phyloP scores from a whole-genome alignment of 148 eudicot genomes.

The Suaeda aralocaspica region DNA sequence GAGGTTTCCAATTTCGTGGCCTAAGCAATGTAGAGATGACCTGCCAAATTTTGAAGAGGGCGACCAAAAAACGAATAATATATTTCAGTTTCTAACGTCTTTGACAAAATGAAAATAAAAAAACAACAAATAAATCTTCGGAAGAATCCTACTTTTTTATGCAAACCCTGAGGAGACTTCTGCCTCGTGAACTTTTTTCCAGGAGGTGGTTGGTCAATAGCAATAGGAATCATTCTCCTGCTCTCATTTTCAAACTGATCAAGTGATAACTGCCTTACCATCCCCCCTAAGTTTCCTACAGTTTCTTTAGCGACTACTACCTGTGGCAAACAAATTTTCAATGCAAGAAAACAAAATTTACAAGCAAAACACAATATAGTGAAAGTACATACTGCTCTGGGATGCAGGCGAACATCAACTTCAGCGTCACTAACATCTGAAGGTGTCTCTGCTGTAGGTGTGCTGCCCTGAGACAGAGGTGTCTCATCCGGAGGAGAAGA shows the following conservation, averaged over 20 bases:
- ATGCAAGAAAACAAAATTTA: slow-evolving; percentile 2
- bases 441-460: slow-evolving; percentile 50
- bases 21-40: slow-evolving; percentile 80
- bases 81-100: slow-evolving; percentile 1
- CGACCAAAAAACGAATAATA: slow-evolving; percentile 16
- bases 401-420: slow-evolving; percentile 84
- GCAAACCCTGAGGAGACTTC: slow-evolving; percentile 95
- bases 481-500: slow-evolving; percentile 49
- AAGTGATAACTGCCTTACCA: slow-evolving; percentile 91
- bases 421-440: slow-evolving; percentile 64
- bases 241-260: slow-evolving; percentile 99
- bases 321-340: slow-evolving; percentile 38
- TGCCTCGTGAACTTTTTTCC: slow-evolving; percentile 61
- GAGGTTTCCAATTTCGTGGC: slow-evolving; percentile 94
- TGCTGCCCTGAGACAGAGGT: slow-evolving; percentile 58
- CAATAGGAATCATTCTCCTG: slow-evolving; percentile 75
- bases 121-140: background rate
- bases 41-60: slow-evolving; percentile 36
- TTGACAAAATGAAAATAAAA: background rate
- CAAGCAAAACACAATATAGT: slow-evolving; percentile 4
- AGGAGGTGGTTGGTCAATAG: slow-evolving; percentile 51
- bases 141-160: slow-evolving; percentile 62
- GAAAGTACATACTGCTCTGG: slow-evolving; percentile 78
- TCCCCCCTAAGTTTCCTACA: slow-evolving; percentile 80
- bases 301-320: slow-evolving; percentile 95